Evolutionary conservation across 2,329 filamentous ascomycete species (phyloP).

Genomic region (Penicillium sp.): DNA sequence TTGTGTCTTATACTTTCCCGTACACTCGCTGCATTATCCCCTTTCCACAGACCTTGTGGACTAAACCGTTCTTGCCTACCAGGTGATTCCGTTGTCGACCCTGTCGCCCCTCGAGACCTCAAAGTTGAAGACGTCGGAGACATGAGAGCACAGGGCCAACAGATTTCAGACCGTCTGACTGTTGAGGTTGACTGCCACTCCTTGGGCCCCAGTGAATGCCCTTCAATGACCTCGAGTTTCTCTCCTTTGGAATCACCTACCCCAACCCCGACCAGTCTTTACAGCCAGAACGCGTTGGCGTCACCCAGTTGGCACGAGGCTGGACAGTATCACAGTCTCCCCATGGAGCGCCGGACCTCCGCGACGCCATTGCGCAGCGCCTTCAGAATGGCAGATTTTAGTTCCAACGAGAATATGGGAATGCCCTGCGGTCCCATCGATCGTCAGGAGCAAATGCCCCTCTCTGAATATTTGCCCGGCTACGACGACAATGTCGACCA

Average conservation of each 20-base stretch:
- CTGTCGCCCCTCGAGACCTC: slow-evolving; percentile 27
- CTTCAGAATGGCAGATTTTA: slow-evolving; percentile 37
- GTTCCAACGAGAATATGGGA: slow-evolving; percentile 32
- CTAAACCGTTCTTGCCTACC: slow-evolving; percentile 14
- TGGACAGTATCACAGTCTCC: slow-evolving; percentile 27
- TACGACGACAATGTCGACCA: slow-evolving; percentile 41
- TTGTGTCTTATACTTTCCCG: neutral
- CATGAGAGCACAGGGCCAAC: slow-evolving; percentile 38
- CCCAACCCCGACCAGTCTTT: slow-evolving; percentile 40
- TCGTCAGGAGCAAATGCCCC: slow-evolving; percentile 33
- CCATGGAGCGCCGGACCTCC: slow-evolving; percentile 28
- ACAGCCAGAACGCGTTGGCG: slow-evolving; percentile 38
- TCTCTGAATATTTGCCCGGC: slow-evolving; percentile 37
- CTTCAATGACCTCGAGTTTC: slow-evolving; percentile 41
- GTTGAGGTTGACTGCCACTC: slow-evolving; percentile 41
- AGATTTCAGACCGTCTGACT: slow-evolving; percentile 38
- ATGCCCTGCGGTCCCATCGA: slow-evolving; percentile 36
- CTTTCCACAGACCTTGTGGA: slow-evolving; percentile 3
- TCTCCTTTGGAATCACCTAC: slow-evolving; percentile 42
- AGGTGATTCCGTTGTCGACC: slow-evolving; percentile 33
- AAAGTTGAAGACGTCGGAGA: slow-evolving; percentile 34
- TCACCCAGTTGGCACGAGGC: slow-evolving; percentile 39
- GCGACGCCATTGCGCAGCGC: slow-evolving; percentile 35
- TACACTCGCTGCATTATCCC: slow-evolving; percentile 9
- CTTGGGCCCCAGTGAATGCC: slow-evolving; percentile 40